These are phyloP conservation scores for Mucor sp. DNA, from an alignment of 371 early-diverging fungal species.

Conservation along the genomic window DNA sequence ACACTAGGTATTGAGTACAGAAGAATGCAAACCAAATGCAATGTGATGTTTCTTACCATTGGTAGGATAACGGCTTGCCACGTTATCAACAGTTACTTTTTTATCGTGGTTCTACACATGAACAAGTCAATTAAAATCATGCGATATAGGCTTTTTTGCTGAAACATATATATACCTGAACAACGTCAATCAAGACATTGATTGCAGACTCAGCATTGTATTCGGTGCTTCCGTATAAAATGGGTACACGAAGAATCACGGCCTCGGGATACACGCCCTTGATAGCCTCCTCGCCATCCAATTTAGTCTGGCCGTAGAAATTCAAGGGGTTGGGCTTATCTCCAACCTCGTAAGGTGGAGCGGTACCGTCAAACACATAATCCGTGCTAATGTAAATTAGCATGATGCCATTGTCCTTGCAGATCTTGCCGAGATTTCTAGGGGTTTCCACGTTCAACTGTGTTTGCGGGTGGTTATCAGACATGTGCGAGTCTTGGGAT, in stretches of 20 bases:
- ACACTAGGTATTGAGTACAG: neutral
- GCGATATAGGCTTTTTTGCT: neutral
- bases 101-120: slow-evolving; percentile 34
- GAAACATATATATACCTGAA: slow-evolving; percentile 41
- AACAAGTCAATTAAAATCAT: neutral
- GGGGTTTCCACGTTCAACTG: slow-evolving; percentile 74
- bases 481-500: neutral
- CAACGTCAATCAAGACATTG: slow-evolving; percentile 67
- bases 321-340: slow-evolving; percentile 79
- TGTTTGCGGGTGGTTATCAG: neutral
- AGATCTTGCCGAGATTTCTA: slow-evolving; percentile 54
- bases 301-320: slow-evolving; percentile 79
- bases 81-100: slow-evolving; percentile 66
- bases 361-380: slow-evolving; percentile 89
- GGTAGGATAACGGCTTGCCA: slow-evolving; percentile 77
- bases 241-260: slow-evolving; percentile 78
- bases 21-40: neutral
- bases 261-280: slow-evolving; percentile 56
- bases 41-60: slow-evolving; percentile 52
- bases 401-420: slow-evolving; percentile 50
- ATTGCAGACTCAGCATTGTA: slow-evolving; percentile 78
- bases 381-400: slow-evolving; percentile 89
- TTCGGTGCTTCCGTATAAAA: slow-evolving; percentile 75
- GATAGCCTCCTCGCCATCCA: slow-evolving; percentile 74
- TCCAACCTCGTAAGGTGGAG: slow-evolving; percentile 75